phyloP scores from a whole-genome alignment of 805 yeast species.

The Sungouiozyma ichnusensis region DNA sequence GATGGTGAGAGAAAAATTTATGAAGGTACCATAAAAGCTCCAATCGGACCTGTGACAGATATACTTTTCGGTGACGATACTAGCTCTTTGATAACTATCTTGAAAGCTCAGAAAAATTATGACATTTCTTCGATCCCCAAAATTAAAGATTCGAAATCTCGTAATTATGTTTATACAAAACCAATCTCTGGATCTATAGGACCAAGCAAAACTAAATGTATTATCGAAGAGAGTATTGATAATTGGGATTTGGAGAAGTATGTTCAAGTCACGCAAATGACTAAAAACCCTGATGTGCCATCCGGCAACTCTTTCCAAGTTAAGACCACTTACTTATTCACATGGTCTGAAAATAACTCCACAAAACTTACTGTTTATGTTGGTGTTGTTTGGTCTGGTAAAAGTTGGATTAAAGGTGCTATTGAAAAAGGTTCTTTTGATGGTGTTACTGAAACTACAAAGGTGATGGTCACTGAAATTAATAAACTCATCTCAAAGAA shows the following conservation, averaged over 20 bases:
- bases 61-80: slow-evolving; percentile 56
- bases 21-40: slow-evolving; percentile 48
- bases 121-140: slow-evolving; percentile 42
- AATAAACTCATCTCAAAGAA: slow-evolving; percentile 23
- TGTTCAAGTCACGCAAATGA: slow-evolving; percentile 43
- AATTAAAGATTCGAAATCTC: slow-evolving; percentile 27
- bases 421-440: slow-evolving; percentile 65
- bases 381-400: slow-evolving; percentile 58
- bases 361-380: slow-evolving; percentile 47
- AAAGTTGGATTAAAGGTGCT: slow-evolving; percentile 69
- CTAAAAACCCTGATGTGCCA: slow-evolving; percentile 77
- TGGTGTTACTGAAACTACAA: slow-evolving; percentile 57
- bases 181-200: slow-evolving; percentile 63
- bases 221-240: slow-evolving; percentile 49
- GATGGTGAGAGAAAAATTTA: slow-evolving; percentile 44
- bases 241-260: slow-evolving; percentile 38
- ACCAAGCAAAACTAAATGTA: slow-evolving; percentile 64
- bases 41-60: slow-evolving; percentile 50
- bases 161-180: slow-evolving; percentile 49
- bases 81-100: slow-evolving; percentile 33
- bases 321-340: slow-evolving; percentile 43
- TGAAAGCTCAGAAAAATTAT: slow-evolving; percentile 54
- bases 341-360: slow-evolving; percentile 51
- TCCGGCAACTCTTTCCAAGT: slow-evolving; percentile 61
- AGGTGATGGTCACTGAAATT: slow-evolving; percentile 37